Percentiles rank a stretch among this genome's conserved stretches.
These are phyloP conservation scores for Phytophthora niederhauseri DNA, from an alignment of 352 stramenopile species.

Conservation along the genomic window DNA sequence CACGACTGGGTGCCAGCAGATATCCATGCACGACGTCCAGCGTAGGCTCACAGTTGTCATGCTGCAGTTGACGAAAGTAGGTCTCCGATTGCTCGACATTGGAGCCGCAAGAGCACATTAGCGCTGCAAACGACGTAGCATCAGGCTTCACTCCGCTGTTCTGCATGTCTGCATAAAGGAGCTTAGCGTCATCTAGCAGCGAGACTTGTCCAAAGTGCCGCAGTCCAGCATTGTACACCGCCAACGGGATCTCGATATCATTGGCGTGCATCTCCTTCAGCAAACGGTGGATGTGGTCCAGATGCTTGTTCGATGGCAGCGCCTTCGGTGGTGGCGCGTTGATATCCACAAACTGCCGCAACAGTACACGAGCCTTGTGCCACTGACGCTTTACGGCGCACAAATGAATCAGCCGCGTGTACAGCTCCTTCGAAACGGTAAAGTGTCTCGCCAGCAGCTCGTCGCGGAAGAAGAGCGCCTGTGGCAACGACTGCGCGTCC, in stretches of 20 bases:
- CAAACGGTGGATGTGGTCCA: conserved; percentile 50
- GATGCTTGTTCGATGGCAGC: conserved; percentile 48
- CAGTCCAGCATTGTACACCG: conserved; percentile 69
- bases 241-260: conserved; percentile 42
- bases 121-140: conserved; percentile 58
- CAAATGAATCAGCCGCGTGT: conserved; percentile 55
- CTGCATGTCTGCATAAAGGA: conserved; percentile 54
- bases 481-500: conserved; percentile 47
- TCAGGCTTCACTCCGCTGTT: conserved; percentile 44
- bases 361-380: conserved; percentile 54
- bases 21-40: conserved; percentile 46
- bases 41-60: conserved; percentile 22
- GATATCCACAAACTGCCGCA: conserved; percentile 55
- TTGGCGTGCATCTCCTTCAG: conserved; percentile 55
- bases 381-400: conserved; percentile 56
- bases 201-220: conserved; percentile 56
- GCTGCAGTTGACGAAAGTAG: conserved; percentile 53
- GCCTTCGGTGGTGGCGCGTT: conserved; percentile 40
- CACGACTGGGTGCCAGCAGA: conserved; percentile 46
- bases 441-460: conserved; percentile 44
- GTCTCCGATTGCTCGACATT: conserved; percentile 46
- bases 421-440: conserved; percentile 40
- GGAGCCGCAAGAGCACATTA: conserved; percentile 57
- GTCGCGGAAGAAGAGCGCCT: conserved; percentile 68
- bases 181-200: conserved; percentile 41